Conservation (phyloP, 2,329 filamentous ascomycete species). For the Fusarium devonianum region DNA sequence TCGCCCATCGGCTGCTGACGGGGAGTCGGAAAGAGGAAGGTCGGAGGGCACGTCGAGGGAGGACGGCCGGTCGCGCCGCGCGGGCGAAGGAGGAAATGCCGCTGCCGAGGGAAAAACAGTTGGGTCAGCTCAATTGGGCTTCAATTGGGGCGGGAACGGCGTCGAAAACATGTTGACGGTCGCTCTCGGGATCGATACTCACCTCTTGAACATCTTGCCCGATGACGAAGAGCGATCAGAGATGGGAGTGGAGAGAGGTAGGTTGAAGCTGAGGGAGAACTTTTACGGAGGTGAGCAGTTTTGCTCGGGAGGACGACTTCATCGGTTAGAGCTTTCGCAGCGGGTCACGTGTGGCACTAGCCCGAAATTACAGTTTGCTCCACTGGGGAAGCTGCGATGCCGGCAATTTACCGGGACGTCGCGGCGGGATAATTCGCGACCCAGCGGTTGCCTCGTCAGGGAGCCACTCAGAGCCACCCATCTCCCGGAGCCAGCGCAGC, state of each 20-base stretch:
- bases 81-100: constrained; percentile 71
- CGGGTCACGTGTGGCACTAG: constrained; percentile 50
- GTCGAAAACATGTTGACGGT: constrained; percentile 40
- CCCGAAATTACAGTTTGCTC: constrained; percentile 38
- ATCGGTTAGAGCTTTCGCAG: constrained; percentile 54
- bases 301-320: constrained; percentile 54
- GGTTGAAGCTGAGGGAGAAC: constrained; percentile 57
- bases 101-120: constrained; percentile 54
- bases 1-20: constrained; percentile 65
- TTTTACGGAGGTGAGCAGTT: constrained; percentile 58
- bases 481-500: background rate
- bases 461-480: constrained; percentile 10
- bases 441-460: constrained; percentile 27
- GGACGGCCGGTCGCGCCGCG: constrained; percentile 67
- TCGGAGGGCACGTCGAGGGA: constrained; percentile 64
- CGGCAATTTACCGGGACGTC: constrained; percentile 44
- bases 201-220: constrained; percentile 86
- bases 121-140: constrained; percentile 55
- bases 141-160: constrained; percentile 53
- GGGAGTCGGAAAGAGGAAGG: constrained; percentile 63
- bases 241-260: constrained; percentile 66
- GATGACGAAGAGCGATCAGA: constrained; percentile 71
- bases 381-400: constrained; percentile 38
- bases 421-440: constrained; percentile 41
- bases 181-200: constrained; percentile 52